Base-by-base conservation (phyloP, 129 eudicot genomes). In the Kitagawia praeruptora region DNA sequence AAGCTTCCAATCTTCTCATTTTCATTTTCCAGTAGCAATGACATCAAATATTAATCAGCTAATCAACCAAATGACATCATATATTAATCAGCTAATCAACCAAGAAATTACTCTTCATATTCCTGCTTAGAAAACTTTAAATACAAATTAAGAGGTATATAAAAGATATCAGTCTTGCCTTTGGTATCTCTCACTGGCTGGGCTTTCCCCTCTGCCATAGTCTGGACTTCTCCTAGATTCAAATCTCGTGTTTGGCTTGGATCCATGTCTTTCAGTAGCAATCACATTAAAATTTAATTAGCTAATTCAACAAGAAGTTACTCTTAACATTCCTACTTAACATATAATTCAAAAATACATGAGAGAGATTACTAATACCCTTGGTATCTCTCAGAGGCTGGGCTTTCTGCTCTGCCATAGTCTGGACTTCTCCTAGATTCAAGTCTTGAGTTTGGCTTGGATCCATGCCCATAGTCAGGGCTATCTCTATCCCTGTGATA, bases 381-480 rank as follows among this genome's bases (percentile, higher is more conserved):
- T 27, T 75, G 77, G 41, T 75, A 75, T 46, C 61, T 75, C 21
- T 75, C 77, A 46, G 49, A 19, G 5, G 58, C 58, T 75, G 77
- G 77, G 61, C 77, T 75, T 46, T 46, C 77, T 16, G 15, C 77
- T 75, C 77, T 46, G 41, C 51, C 77, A 46, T 75, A 46, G 53
- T 61, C 79, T n/a, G 88, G 85, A 45, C 85, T 85, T 39, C 80
- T 80, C 78, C 83, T 82, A 10, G 53, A 45, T 58, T 77, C 85
- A 23, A 75, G 25, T 71, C 82, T 82, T n/a, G 84, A 69, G 64
- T 74, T 74, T 25, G 85, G 81, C 61, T 70, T 76, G 74, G 85
- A 53, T 45, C 89, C 96, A 78, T 85, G 92, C 19, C 98, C 98
- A 79, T 93, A 93, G 78, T 93, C 98, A 40, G 98, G 98, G 80